Base-by-base conservation (phyloP, 768 basidiomycete genomes). In the Cubamyces lactineus region DNA sequence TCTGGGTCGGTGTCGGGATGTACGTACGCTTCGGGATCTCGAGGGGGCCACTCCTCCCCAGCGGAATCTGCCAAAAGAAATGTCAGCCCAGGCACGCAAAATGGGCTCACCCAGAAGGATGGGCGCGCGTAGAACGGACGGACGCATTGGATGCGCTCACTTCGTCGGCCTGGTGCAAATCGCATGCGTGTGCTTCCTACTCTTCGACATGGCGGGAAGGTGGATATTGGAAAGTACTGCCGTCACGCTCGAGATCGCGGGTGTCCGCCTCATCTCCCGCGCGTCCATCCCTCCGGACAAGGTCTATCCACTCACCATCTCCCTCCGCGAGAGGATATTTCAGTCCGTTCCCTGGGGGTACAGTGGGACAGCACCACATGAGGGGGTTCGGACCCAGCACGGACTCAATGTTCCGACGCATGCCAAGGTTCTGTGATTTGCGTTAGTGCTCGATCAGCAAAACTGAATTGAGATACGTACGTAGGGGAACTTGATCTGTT, bases 401-500 rank as follows among this genome's bases (percentile, higher is more conserved):
- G 11, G 91, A 84, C 62, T 84, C 79, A 21, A 96, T 75, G 69
- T 99, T 99, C 50, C 80, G 78, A 66, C 84, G 73, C 45, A 76
- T 69, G 12, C 96, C 96, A 57, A 98, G 79, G 73, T 98, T 86
- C 94, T 97, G 28, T 69, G 43, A 26, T 46, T 9, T 16, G 9
- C n/a, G 28, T 39, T 23, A n/a, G 52, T 34, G 11, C 19, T 59
- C 23, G 5, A 26, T 19, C 5, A 23, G 17, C 34, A 5, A 5
- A 7, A n/a, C 21, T 12, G 42, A 24, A 45, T 54, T 53, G 19
- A n/a, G 19, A 43, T 46, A 23, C 87, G 66, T 73, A 92, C 94
- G 73, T 98, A 98, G 56, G 96, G 97, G 71, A 95, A 98, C 73
- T 91, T 94, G 68, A 96, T 77, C 89, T 94, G 40, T n/a, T 2